These are phyloP conservation scores for Talinum fruticosum DNA, from an alignment of 148 eudicot genomes.

Conservation along the genomic window DNA sequence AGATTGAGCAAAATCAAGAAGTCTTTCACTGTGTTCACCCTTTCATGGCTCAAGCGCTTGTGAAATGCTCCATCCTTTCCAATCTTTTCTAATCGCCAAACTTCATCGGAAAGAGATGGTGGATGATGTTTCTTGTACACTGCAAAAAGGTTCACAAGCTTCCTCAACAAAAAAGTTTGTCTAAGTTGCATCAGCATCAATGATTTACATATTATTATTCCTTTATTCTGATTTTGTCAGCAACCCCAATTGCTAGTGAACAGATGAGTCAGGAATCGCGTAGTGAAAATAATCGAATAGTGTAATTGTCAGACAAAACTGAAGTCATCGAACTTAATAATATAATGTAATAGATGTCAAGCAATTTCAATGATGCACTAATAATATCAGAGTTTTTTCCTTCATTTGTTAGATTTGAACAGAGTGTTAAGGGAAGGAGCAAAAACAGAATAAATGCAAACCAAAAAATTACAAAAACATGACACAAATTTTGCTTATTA, in stretches of 20 bases:
- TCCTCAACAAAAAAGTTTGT: slow-evolving; percentile 5
- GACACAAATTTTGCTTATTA: neutral
- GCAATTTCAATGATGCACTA: too few species aligned
- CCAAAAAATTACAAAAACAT: too few species aligned
- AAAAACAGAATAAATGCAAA: neutral
- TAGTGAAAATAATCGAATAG: neutral
- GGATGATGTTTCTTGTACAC: slow-evolving; percentile 82
- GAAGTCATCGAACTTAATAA: neutral
- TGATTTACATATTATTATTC: neutral
- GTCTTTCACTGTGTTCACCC: slow-evolving; percentile 65
- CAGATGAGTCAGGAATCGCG: neutral
- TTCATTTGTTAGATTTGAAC: neutral
- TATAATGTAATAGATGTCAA: too few species aligned
- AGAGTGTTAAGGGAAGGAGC: neutral
- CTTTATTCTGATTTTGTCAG: neutral
- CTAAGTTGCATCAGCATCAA: neutral
- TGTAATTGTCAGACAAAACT: neutral
- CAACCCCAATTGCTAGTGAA: neutral
- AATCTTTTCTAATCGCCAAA: slow-evolving; percentile 70
- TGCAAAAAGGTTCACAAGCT: slow-evolving; percentile 32
- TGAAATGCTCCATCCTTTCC: slow-evolving; percentile 73
- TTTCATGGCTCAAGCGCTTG: slow-evolving; percentile 50
- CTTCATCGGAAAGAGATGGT: slow-evolving; percentile 63
- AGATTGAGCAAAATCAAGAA: slow-evolving; percentile 56
- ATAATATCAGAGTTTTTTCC: neutral